Conservation (phyloP, 345 rosid species). For the Reutealis trisperma region DNA sequence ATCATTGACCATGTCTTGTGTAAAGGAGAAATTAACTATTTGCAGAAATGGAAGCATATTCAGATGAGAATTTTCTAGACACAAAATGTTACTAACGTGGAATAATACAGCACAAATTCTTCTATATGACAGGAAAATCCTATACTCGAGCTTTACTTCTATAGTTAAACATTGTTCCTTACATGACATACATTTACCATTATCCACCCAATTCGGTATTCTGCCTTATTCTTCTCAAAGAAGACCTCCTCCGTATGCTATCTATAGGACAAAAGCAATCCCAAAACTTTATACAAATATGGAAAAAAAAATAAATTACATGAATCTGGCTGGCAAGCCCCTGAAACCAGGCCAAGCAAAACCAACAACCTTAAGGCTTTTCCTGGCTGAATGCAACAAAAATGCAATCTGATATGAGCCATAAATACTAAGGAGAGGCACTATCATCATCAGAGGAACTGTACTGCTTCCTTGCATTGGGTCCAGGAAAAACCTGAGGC, state of each 20-base stretch:
- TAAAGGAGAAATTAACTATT: neutral
- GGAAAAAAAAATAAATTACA: constrained; percentile 32
- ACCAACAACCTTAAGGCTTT: constrained; percentile 23
- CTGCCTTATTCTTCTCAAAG: constrained; percentile 24
- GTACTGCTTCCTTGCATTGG: constrained; percentile 32
- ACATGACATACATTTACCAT: neutral
- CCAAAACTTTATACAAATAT: constrained; percentile 54
- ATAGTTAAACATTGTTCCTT: constrained; percentile 7
- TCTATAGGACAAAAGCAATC: constrained; percentile 43
- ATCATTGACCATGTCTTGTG: neutral
- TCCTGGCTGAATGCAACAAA: constrained; percentile 18
- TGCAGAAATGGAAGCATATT: neutral
- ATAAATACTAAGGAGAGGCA: constrained; percentile 42
- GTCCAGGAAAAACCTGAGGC: constrained; percentile 29
- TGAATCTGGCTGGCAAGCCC: constrained; percentile 25
- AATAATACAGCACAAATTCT: constrained; percentile 8
- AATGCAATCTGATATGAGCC: constrained; percentile 8
- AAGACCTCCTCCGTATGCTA: constrained; percentile 37
- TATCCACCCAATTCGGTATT: constrained; percentile 3
- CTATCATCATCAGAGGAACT: constrained; percentile 65
- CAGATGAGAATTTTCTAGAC: neutral
- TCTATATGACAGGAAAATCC: constrained; percentile 1
- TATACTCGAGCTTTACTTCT: constrained; percentile 17
- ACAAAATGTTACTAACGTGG: neutral
- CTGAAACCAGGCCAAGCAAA: constrained; percentile 27